Base-by-base conservation (phyloP, 2,329 filamentous ascomycete species). In the Alternaria burnsii region DNA sequence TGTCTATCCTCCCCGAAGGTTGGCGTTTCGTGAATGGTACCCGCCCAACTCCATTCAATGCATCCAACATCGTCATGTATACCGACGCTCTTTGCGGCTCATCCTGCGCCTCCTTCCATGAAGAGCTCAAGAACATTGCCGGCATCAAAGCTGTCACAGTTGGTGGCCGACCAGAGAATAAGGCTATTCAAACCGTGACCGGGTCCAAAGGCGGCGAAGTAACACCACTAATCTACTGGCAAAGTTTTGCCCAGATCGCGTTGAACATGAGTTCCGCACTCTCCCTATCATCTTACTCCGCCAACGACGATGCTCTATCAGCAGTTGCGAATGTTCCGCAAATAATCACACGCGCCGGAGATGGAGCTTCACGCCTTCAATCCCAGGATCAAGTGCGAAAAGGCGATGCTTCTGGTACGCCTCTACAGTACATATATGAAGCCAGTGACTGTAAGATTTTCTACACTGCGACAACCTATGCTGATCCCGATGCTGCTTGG, bases 391-490 rank as follows among this genome's bases (percentile, higher is more conserved):
- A 72, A 40, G 56, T 75, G 22, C 68, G 72, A 41, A 73, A 74
- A 43, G 72, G 72, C 18, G 69, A 76, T 48, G 66, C 44, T 83
- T 58, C 61, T 0, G 67, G 59, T 18, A 77, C 79, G 0, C 83
- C 87, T 18, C 69, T 85, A 9, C 87, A 90, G 61, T 90, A 88
- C 69, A 79, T 84, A 6, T 85, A 86, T 61, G 84, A 88, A 62
- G 82, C 86, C 1, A 84, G 88, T 1, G 85, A 89, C 65, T 90
- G 87, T 69, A 82, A 84, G 14, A 71, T 89, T 30, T 89, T 84
- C 66, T 89, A 85, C 62, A 89, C 87, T 0, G 67, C 79, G n/a
- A 75, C 81, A 3, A 88, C 86, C 69, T 72, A 85, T 36, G 73
- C 77, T 5, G 79, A 86, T 58, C 79, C 84, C 2, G 79, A 79